phyloP scores from a whole-genome alignment of 2,329 filamentous ascomycete genomes.

The Zymoseptoria ardabiliae region DNA sequence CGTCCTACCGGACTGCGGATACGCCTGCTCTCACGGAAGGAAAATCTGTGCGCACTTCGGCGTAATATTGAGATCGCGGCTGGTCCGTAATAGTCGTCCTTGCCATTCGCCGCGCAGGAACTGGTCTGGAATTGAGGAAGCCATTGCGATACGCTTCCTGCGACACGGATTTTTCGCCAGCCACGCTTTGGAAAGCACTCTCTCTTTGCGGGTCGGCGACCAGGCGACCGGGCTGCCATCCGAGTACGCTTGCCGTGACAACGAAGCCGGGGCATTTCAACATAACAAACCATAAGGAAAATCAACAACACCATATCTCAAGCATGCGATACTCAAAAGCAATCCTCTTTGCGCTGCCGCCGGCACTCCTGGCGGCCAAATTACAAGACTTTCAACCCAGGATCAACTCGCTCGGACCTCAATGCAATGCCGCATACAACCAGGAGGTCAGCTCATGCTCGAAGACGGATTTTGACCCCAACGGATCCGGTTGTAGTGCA shows the following conservation, averaged over 20 bases:
- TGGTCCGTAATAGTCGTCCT: neutral
- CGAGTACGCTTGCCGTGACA: too few relatives aligned
- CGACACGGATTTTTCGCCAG: neutral
- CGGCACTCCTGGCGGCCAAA: constrained; percentile 30
- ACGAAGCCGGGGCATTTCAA: neutral
- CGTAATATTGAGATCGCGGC: neutral
- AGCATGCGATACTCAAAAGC: constrained; percentile 5
- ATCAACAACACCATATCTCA: neutral
- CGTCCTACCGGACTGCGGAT: neutral
- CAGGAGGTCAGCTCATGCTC: constrained; percentile 35
- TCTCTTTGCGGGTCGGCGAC: too few relatives aligned
- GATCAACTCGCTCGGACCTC: constrained; percentile 32
- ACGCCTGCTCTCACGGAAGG: neutral
- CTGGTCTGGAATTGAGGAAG: neutral
- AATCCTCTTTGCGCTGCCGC: constrained; percentile 20
- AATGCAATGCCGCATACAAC: constrained; percentile 37
- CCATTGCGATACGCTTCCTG: neutral
- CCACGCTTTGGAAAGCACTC: neutral
- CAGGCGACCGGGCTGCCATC: too few relatives aligned
- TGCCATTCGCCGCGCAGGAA: too few relatives aligned
- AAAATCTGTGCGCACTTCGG: neutral
- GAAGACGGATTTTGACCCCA: constrained; percentile 34
- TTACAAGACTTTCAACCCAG: constrained; percentile 40
- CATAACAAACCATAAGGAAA: neutral
- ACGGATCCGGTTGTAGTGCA: constrained; percentile 32